Evolutionary conservation across 371 early-diverging fungal genomes (phyloP).

Genomic region (Zopfochytrium polystomum): DNA sequence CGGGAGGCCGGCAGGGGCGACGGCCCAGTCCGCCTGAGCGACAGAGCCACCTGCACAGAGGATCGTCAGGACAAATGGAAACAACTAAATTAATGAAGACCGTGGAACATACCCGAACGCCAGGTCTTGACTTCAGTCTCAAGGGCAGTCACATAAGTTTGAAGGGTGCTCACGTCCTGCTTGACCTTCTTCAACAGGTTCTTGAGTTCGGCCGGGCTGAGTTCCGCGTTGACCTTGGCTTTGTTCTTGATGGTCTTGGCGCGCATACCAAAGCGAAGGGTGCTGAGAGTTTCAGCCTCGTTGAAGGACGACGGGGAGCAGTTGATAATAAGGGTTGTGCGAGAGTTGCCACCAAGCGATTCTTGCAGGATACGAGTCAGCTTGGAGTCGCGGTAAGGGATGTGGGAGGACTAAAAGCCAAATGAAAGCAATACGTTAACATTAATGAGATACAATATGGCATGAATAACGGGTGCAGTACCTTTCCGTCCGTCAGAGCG

Average conservation of each 20-base stretch:
- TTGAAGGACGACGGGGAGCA: constrained; percentile 95
- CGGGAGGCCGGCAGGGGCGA: constrained; percentile 19
- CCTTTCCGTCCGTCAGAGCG: constrained; percentile 88
- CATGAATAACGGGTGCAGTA: constrained; percentile 34
- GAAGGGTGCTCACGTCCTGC: constrained; percentile 70
- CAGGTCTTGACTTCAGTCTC: constrained; percentile 86
- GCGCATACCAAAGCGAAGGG: constrained; percentile 94
- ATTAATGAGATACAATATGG: constrained; percentile 13
- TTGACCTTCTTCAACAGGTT: constrained; percentile 84
- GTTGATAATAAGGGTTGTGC: constrained; percentile 95
- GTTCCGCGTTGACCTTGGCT: constrained; percentile 95
- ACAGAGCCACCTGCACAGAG: constrained; percentile 58
- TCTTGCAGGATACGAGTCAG: constrained; percentile 98
- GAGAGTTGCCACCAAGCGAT: constrained; percentile 96
- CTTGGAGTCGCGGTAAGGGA: constrained; percentile 98
- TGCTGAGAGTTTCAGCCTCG: constrained; percentile 91
- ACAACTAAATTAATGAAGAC: no score
- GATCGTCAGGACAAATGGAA: no score
- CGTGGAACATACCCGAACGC: constrained; percentile 62
- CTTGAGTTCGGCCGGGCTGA: constrained; percentile 90
- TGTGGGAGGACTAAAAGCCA: constrained; percentile 77
- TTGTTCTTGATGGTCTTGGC: constrained; percentile 98
- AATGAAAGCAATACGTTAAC: background rate
- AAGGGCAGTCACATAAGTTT: constrained; percentile 75
- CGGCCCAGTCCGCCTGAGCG: constrained; percentile 69